A percentile compares a stretch with the other conserved stretches of the same genome.
These are phyloP conservation scores for Posidonia australis DNA, from an alignment of 106 monocot genomes.

Conservation along the genomic window DNA sequence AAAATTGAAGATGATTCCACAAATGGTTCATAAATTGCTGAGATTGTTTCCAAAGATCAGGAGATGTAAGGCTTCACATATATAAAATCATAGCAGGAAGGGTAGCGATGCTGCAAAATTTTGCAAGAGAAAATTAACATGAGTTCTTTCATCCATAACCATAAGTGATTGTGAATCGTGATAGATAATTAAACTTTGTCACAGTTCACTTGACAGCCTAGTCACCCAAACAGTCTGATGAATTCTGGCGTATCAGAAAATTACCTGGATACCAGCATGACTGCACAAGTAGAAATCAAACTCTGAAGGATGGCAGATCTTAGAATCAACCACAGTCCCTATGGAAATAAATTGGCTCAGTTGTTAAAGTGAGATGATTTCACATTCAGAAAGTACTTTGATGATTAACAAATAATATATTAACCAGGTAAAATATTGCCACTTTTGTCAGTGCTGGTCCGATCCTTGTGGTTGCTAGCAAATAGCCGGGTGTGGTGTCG, in stretches of 20 bases:
- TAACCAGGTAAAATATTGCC: slow-evolving; percentile 70
- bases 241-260: too few species aligned
- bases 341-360: not conserved
- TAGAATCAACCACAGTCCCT: slow-evolving; percentile 66
- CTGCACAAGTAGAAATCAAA: slow-evolving; percentile 68
- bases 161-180: too few species aligned
- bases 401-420: not conserved
- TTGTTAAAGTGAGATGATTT: too few species aligned
- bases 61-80: too few species aligned
- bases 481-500: slow-evolving; percentile 64
- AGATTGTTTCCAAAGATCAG: too few species aligned
- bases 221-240: not conserved
- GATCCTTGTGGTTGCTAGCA: slow-evolving; percentile 43
- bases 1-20: too few species aligned
- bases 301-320: slow-evolving; percentile 58
- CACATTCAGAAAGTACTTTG: not conserved
- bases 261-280: slow-evolving; percentile 55
- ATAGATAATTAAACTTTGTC: too few species aligned
- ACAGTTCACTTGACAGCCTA: not conserved
- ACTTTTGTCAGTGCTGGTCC: slow-evolving; percentile 38
- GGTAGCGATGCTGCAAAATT: too few species aligned
- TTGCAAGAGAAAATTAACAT: too few species aligned
- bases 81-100: too few species aligned
- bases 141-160: too few species aligned
- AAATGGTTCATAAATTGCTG: too few species aligned